Percentiles rank a stretch among this genome's conserved stretches.
Evolutionary conservation across 169 alveolate genomes (phyloP).

Genomic region (Cystoisospora suis): DNA sequence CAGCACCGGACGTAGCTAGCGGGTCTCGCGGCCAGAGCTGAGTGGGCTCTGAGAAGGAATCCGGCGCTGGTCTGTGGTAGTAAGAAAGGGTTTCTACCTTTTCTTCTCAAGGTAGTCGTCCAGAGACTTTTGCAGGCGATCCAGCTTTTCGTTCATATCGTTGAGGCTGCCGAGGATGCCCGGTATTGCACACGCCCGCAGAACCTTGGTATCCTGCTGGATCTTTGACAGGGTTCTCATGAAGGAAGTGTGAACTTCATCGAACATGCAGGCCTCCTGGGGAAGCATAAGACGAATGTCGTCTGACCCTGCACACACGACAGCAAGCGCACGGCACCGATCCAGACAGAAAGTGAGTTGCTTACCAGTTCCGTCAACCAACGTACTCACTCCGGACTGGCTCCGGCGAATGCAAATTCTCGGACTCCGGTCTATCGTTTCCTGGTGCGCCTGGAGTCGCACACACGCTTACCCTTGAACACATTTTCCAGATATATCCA

Average conservation of each 20-base stretch:
- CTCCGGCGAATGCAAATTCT: not conserved
- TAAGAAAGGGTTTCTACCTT: constrained; percentile 68
- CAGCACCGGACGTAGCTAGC: too few species aligned
- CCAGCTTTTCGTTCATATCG: constrained; percentile 73
- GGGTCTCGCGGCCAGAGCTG: not conserved
- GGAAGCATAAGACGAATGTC: constrained; percentile 75
- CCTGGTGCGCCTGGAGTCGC: constrained; percentile 90
- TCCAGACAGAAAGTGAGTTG: too few species aligned
- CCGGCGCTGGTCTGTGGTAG: not conserved
- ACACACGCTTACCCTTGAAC: constrained; percentile 83
- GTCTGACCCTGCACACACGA: constrained; percentile 68
- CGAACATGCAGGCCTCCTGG: constrained; percentile 71
- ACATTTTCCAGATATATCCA: constrained; percentile 79
- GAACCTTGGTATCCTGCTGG: constrained; percentile 54
- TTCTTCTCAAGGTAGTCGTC: constrained; percentile 92
- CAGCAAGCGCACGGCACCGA: too few species aligned
- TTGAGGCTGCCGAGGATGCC: constrained; percentile 43
- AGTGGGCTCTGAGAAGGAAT: not conserved
- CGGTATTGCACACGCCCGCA: constrained; percentile 61
- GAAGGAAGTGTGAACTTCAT: constrained; percentile 59
- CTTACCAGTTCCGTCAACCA: too few species aligned
- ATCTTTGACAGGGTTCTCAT: constrained; percentile 25
- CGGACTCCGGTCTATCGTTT: not conserved
- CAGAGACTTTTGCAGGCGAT: constrained; percentile 90
- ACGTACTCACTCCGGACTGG: too few species aligned